These are phyloP conservation scores for Tothia fuscella DNA, from an alignment of 2,329 filamentous ascomycete species.

Conservation along the genomic window DNA sequence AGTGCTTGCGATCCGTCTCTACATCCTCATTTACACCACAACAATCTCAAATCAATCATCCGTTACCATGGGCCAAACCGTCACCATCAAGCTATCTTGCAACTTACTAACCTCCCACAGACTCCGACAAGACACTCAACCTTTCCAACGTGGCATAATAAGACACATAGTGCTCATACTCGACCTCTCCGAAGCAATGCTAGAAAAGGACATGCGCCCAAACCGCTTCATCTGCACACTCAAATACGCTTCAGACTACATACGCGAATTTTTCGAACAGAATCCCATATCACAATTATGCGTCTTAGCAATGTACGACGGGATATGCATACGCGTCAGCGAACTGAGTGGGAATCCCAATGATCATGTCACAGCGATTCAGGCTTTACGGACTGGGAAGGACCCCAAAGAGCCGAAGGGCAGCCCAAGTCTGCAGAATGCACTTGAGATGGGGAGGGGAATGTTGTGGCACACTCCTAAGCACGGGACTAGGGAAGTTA, in stretches of 20 bases:
- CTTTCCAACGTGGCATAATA: constrained; percentile 91
- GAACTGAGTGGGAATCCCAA: constrained; percentile 86
- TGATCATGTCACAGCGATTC: constrained; percentile 70
- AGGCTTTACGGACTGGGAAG: constrained; percentile 48
- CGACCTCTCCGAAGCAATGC: constrained; percentile 88
- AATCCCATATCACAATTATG: constrained; percentile 95
- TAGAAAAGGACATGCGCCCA: constrained; percentile 86
- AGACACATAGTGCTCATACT: constrained; percentile 86
- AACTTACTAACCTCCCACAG: constrained; percentile 30
- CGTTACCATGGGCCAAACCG: too few species aligned
- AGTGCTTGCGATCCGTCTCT: too few species aligned
- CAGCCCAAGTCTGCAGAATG: constrained; percentile 64
- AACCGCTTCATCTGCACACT: constrained; percentile 74
- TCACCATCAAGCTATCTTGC: not conserved
- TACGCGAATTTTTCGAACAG: constrained; percentile 93
- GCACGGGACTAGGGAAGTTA: constrained; percentile 85
- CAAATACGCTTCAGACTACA: constrained; percentile 74
- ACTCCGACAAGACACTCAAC: constrained; percentile 84
- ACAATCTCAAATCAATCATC: too few species aligned
- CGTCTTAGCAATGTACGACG: constrained; percentile 86
- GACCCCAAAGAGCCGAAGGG: constrained; percentile 47
- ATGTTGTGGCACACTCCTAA: constrained; percentile 85
- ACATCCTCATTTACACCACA: too few species aligned
- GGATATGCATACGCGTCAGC: constrained; percentile 71
- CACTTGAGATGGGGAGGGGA: constrained; percentile 86